Evolutionary conservation across 768 basidiomycete species (phyloP).

Genomic region (Dendrothele bispora): DNA sequence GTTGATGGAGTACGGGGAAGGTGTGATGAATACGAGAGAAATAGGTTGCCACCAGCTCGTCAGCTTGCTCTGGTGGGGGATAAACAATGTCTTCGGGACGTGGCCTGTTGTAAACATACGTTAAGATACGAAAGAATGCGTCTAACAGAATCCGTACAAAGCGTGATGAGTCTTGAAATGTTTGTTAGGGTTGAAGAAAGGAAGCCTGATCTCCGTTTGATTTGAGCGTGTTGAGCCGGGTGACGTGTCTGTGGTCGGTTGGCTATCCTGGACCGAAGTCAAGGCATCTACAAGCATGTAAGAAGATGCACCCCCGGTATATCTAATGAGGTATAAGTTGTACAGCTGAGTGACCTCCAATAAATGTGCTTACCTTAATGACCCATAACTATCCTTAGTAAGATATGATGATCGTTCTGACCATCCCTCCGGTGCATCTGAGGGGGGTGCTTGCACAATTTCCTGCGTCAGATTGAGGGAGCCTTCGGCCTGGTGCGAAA

Average conservation of each 20-base stretch:
- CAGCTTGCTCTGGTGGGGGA: slow-evolving; percentile 12
- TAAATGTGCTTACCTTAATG: slow-evolving; percentile 11
- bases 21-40: slow-evolving; percentile 16
- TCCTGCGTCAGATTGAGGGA: background rate
- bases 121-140: background rate
- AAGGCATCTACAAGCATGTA: slow-evolving; percentile 16
- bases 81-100: slow-evolving; percentile 13
- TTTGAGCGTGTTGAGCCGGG: slow-evolving; percentile 2
- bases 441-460: background rate
- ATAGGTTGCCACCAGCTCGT: slow-evolving; percentile 16
- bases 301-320: slow-evolving; percentile 14
- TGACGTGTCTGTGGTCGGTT: slow-evolving; percentile 3
- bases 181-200: slow-evolving; percentile 10
- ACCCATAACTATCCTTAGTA: slow-evolving; percentile 17
- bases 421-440: slow-evolving; percentile 13
- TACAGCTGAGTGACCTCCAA: background rate
- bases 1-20: slow-evolving; percentile 18
- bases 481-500: background rate
- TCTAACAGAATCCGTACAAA: slow-evolving; percentile 6
- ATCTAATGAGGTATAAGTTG: slow-evolving; percentile 5
- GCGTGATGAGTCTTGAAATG: slow-evolving; percentile 8
- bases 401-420: slow-evolving; percentile 15
- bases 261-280: slow-evolving; percentile 11
- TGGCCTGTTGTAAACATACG: slow-evolving; percentile 5
- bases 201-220: slow-evolving; percentile 9